These are phyloP conservation scores for Aspergillus sp. DNA, from an alignment of 2,329 filamentous ascomycete species.

Conservation along the genomic window DNA sequence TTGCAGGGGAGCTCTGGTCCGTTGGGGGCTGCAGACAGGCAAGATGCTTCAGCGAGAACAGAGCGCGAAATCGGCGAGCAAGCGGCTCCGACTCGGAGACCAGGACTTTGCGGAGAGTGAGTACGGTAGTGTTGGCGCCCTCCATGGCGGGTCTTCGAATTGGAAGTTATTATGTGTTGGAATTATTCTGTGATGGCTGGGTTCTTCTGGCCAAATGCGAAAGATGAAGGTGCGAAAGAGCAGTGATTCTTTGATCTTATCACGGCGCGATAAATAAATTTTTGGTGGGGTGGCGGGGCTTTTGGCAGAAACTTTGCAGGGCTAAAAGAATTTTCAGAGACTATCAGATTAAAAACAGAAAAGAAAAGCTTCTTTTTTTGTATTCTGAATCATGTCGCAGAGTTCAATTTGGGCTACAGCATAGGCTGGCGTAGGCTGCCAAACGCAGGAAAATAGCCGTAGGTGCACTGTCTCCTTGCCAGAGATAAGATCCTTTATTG, in stretches of 20 bases:
- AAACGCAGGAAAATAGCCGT: no score
- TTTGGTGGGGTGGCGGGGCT: constrained; percentile 31
- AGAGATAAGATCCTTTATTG: no score
- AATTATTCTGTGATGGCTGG: no score
- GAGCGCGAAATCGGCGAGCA: constrained; percentile 82
- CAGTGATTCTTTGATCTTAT: constrained; percentile 29
- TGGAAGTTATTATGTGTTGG: no score
- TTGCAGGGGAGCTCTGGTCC: constrained; percentile 53
- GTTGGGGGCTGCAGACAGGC: constrained; percentile 58
- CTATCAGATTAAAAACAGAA: not conserved
- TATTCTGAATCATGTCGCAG: no score
- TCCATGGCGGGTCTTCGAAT: constrained; percentile 1
- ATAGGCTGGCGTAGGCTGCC: no score
- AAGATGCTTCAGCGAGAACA: constrained; percentile 95
- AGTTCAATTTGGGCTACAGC: no score
- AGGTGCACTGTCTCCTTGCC: no score
- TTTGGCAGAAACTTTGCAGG: no score
- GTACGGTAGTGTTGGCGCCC: constrained; percentile 30
- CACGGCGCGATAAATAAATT: constrained; percentile 24
- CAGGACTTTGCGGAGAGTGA: constrained; percentile 58
- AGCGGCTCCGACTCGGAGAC: constrained; percentile 73
- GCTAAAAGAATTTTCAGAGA: not conserved
- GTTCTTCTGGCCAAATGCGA: not conserved
- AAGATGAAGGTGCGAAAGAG: not conserved
- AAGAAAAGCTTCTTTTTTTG: not conserved